phyloP scores from a whole-genome alignment of 208 protist genomes.

The Trypanosomatidae sp. region DNA sequence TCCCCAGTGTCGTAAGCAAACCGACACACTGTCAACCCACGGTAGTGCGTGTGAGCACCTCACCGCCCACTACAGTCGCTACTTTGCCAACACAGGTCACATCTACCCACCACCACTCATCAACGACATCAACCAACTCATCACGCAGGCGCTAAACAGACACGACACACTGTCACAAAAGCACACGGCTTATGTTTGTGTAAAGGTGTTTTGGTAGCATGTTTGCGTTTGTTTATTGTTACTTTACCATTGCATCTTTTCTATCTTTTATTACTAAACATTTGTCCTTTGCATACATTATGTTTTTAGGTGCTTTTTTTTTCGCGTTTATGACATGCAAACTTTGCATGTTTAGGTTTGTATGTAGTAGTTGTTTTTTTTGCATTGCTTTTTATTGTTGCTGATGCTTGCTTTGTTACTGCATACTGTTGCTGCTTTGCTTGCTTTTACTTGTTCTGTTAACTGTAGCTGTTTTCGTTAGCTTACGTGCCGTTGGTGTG shows the following conservation, averaged over 20 bases:
- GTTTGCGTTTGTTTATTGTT: not conserved
- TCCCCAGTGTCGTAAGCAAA: too few species aligned
- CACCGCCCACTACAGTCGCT: slow-evolving; percentile 39
- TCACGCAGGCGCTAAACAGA: slow-evolving; percentile 6
- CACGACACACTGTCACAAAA: slow-evolving; percentile 1
- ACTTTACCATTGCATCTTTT: too few species aligned
- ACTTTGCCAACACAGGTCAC: slow-evolving; percentile 51
- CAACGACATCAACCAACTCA: slow-evolving; percentile 22
- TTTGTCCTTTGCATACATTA: too few species aligned
- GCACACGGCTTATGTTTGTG: not conserved
- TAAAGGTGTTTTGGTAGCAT: not conserved
- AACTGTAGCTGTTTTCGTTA: not conserved
- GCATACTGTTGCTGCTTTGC: not conserved
- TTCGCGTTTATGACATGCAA: too few species aligned
- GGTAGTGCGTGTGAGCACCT: too few species aligned
- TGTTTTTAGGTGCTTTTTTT: too few species aligned
- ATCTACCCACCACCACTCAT: slow-evolving; percentile 59
- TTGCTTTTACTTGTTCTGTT: not conserved
- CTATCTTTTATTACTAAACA: too few species aligned
- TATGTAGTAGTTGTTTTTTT: slow-evolving; percentile 1
- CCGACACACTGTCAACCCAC: too few species aligned
- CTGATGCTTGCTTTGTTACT: not conserved
- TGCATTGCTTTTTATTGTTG: not conserved
- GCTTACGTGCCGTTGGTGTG: not conserved
- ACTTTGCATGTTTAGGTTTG: too few species aligned